A percentile compares a stretch with the other conserved stretches of the same genome.
Conservation (phyloP, 2,329 filamentous ascomycete species). For the Setomelanomma holmii region DNA sequence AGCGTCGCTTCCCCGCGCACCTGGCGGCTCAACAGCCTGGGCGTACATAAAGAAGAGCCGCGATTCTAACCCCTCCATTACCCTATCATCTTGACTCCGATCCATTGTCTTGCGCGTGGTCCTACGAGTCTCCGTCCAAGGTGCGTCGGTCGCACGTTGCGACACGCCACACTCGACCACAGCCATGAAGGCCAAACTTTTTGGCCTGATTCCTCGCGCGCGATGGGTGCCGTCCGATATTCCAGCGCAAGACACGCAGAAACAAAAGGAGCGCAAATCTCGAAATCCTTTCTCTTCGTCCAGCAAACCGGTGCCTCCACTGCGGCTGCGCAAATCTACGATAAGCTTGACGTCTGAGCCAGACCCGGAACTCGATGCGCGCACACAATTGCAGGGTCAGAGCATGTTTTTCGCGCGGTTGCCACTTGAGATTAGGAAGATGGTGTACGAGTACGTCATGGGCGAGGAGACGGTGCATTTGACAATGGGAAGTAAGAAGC, state of each 20-base stretch:
- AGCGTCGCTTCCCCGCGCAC: background rate
- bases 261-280: conserved; percentile 17
- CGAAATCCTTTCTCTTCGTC: conserved; percentile 20
- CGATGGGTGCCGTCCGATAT: conserved; percentile 40
- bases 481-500: conserved; percentile 35
- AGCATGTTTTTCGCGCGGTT: conserved; percentile 40
- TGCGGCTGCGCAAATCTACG: conserved; percentile 27
- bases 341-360: conserved; percentile 26
- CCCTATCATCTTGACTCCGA: background rate
- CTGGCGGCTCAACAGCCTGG: conserved; percentile 8
- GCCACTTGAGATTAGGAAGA: conserved; percentile 38
- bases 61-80: conserved; percentile 4
- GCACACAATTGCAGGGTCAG: conserved; percentile 37
- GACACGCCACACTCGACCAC: background rate
- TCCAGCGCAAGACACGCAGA: conserved; percentile 8
- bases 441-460: conserved; percentile 43
- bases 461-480: conserved; percentile 40
- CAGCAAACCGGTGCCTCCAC: background rate
- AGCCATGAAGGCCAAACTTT: conserved; percentile 16
- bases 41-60: background rate
- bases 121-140: background rate
- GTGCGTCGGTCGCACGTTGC: background rate
- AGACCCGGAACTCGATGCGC: conserved; percentile 32
- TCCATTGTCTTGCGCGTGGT: background rate
- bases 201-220: conserved; percentile 24